phyloP scores from a whole-genome alignment of 805 yeast species.

The Jamesozyma piceae region DNA sequence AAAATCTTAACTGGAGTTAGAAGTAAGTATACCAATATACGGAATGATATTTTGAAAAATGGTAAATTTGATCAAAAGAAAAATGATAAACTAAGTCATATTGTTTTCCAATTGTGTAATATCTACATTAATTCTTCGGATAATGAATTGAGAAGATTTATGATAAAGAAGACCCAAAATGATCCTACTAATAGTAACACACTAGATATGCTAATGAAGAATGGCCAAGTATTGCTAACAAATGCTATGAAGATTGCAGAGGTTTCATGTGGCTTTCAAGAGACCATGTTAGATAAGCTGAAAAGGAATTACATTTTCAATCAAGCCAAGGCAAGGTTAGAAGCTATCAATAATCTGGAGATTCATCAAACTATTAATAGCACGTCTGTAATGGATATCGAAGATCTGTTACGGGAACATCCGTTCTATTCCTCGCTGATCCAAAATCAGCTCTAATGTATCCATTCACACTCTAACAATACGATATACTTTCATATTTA shows the following conservation, averaged over 20 bases:
- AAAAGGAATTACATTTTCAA: slow-evolving; percentile 23
- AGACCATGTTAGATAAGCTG: slow-evolving; percentile 23
- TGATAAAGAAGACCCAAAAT: slow-evolving; percentile 8
- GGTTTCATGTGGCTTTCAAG: slow-evolving; percentile 25
- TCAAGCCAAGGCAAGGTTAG: slow-evolving; percentile 17
- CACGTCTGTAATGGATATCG: slow-evolving; percentile 1
- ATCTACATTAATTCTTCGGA: slow-evolving; percentile 18
- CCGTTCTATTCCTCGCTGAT: slow-evolving; percentile 11
- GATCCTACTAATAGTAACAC: slow-evolving; percentile 5
- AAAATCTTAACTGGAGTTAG: slow-evolving; percentile 13
- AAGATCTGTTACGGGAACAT: slow-evolving; percentile 16
- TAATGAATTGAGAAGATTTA: slow-evolving; percentile 19
- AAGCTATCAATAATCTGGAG: neutral
- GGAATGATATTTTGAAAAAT: slow-evolving; percentile 7
- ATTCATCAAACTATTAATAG: slow-evolving; percentile 5
- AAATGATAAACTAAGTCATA: slow-evolving; percentile 12
- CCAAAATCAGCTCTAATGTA: neutral
- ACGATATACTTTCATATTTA: too few relatives aligned
- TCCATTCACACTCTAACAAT: too few relatives aligned
- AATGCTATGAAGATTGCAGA: slow-evolving; percentile 22
- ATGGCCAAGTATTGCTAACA: slow-evolving; percentile 16
- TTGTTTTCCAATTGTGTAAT: slow-evolving; percentile 23
- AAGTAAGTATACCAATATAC: slow-evolving; percentile 7
- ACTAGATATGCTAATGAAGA: slow-evolving; percentile 16
- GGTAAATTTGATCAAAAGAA: slow-evolving; percentile 6